Conservation (phyloP, 768 basidiomycete species). For the Tephrocybe sp. region DNA sequence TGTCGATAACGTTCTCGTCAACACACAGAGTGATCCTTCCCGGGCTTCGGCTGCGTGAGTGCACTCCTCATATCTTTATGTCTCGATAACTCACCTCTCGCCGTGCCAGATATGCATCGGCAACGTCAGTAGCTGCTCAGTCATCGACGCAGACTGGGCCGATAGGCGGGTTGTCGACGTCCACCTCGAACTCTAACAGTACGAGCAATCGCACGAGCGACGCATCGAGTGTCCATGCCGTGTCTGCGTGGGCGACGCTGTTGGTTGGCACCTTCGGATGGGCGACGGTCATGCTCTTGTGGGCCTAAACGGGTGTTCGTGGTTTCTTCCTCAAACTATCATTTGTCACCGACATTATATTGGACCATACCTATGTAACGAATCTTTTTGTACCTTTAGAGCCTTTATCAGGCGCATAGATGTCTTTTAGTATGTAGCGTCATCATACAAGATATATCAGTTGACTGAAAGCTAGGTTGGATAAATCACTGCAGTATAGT, state of each 20-base stretch:
- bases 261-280: not conserved
- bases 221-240: not conserved
- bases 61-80: not conserved
- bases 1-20: conserved; percentile 52
- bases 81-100: not conserved
- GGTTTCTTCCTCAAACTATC: too few species aligned
- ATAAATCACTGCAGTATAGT: too few species aligned
- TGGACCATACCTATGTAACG: too few species aligned
- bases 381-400: too few species aligned
- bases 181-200: conserved; percentile 4
- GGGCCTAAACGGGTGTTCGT: too few species aligned
- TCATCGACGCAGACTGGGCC: conserved; percentile 40
- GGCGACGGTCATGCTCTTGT: not conserved
- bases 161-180: conserved; percentile 25
- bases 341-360: too few species aligned
- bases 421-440: too few species aligned
- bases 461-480: too few species aligned
- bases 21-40: conserved; percentile 37
- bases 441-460: too few species aligned
- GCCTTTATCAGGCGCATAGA: too few species aligned
- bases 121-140: conserved; percentile 44
- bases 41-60: conserved; percentile 58
- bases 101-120: conserved; percentile 35
- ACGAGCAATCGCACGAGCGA: not conserved
- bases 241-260: not conserved